Conservation (phyloP, 371 early-diverging fungal species). For the Fennellomyces sp. region DNA sequence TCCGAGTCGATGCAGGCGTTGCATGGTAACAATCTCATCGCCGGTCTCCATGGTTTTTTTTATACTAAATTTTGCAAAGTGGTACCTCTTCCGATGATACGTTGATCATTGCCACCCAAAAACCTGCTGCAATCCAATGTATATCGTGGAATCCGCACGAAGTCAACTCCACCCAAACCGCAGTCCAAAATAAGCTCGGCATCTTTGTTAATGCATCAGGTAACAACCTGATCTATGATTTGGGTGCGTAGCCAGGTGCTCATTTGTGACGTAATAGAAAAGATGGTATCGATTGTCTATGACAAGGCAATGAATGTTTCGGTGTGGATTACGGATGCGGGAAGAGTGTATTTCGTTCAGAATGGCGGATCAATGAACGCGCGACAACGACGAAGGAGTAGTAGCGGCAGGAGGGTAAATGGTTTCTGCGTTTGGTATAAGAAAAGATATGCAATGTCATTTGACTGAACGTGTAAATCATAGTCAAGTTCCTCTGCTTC, state of each 20-base stretch:
- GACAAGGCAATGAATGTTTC: constrained; percentile 43
- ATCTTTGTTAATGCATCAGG: constrained; percentile 29
- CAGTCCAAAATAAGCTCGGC: constrained; percentile 24
- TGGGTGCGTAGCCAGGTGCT: no score
- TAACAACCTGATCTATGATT: no score
- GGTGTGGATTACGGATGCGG: constrained; percentile 45
- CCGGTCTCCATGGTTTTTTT: background rate
- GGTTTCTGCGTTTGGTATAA: background rate
- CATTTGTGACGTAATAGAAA: constrained; percentile 21
- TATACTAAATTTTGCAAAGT: constrained; percentile 17
- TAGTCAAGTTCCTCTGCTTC: constrained; percentile 9
- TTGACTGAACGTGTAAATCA: constrained; percentile 1
- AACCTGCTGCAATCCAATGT: constrained; percentile 49
- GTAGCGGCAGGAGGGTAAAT: constrained; percentile 14
- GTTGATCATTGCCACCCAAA: constrained; percentile 43
- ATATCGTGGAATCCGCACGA: constrained; percentile 56
- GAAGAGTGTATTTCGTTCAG: constrained; percentile 42
- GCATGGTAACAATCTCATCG: constrained; percentile 33
- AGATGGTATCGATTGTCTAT: constrained; percentile 22
- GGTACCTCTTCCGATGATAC: constrained; percentile 47
- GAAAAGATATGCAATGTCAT: constrained; percentile 1
- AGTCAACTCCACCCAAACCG: constrained; percentile 43
- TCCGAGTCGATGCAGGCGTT: constrained; percentile 53
- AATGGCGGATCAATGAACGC: constrained; percentile 10
- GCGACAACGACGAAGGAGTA: constrained; percentile 16